Base-by-base conservation (phyloP, 371 early-diverging fungal species). In the Vairimorpha necatrix region DNA sequence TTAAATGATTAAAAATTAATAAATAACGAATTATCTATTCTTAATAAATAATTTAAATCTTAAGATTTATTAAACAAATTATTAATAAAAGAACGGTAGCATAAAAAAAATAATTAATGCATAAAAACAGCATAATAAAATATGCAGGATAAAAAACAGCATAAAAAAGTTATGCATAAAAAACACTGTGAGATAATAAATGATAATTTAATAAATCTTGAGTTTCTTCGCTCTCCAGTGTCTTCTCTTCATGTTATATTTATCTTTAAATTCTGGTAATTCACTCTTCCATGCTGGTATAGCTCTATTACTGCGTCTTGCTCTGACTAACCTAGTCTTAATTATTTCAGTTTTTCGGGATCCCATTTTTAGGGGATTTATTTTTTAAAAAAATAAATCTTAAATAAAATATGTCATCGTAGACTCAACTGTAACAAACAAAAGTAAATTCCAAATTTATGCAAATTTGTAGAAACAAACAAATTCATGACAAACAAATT, bases 231-330 rank as follows among this genome's bases (percentile, higher is more conserved):
- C 48, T 76, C 77, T 80, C 78, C 80, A 84, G 65, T 81, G 70
- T 70, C 83, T 80, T 80, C 78, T 82, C 47, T 77, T 78, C 30
- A 53, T 58, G 61, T 84, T 84, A 56, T 76, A 81, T 36, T 80
- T 60, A 36, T 81, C 75, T 20, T 48, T 79, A 54, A 74, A 69
- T 72, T 74, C 82, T 56, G 76, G 78, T 24, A 82, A 54, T 34
- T 48, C 28, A 74, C 84, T 82, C 47, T 84, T 84, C 82, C 82
- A 84, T 56, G 79, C 74, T 22, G 84, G 84, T 16, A 82, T 69
- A 14, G 74, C 56, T 76, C 78, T 79, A 74, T 84, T 84, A 33
- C 54, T 74, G 67, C 62, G 76, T 54, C 76, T 69, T 63, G 84
- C 84, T 60, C 47, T 81, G 61, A 76, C 74, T 53, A 84, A 56